Base-by-base conservation (phyloP, 768 basidiomycete genomes). In the Grammothele lineata region DNA sequence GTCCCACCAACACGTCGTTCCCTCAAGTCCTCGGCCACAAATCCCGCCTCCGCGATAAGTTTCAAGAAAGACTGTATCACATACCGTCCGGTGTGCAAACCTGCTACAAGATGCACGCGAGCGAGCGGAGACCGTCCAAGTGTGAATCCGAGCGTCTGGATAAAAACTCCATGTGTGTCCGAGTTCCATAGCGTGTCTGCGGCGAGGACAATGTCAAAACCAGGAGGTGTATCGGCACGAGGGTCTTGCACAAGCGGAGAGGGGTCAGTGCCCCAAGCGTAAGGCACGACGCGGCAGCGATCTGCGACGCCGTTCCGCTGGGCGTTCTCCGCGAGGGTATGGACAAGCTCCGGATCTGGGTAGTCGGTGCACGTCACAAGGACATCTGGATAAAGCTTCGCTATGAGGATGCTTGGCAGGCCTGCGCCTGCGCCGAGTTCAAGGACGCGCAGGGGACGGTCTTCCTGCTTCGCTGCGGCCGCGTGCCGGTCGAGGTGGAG, bases 151-250 rank as follows among this genome's bases (percentile, higher is more conserved):
- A 90, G 66, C 3, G 83, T 74, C 5, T 71, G 60, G 30, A 86
- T 63, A 43, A 87, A 80, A 9, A 72, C 53, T 0, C 40, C 51
- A 54, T 89, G 87, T 3, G 74, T 53, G 19, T 80, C 78, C 3
- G 82, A 63, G 57, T 88, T 85, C 88, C 87, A 90, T 1, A 91
- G 65, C 24, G 86, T 88, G 58, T 90, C 88, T 11, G 87, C 82
- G 0, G 86, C 85, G 19, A 88, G 51, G 25, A 90, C 66, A 33
- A 86, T 49, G 56, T 90, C 85, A 60, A 85, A 85, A 14, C 68
- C 65, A 23, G 38, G 32, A 5, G 14, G 8, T 1, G 33, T 14
- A 8, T 23, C 19, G 7, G 45, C 43, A 9, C 35, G 36, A 27
- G 44, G 53, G 22, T 47, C 52, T 6, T 66, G 50, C 24, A 68